Base-by-base conservation (phyloP, 2,329 filamentous ascomycete species). In the Cercospora citrullina region DNA sequence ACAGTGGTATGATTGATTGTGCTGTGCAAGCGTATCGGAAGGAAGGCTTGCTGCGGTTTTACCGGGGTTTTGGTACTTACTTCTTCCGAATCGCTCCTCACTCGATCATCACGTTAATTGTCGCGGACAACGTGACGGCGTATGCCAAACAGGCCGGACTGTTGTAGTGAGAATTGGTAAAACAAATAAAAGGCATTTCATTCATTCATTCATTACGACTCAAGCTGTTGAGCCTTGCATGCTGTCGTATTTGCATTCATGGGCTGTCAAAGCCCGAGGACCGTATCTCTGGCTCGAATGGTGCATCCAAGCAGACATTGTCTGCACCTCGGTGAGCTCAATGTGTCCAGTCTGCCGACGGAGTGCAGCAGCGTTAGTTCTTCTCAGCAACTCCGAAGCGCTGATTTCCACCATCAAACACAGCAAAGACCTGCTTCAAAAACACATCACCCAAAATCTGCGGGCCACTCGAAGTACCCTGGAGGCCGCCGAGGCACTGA, bases 61-160 rank as follows among this genome's bases (percentile, higher is more conserved):
- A 98, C 81, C 90, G 94, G 72, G 95, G 94, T 18, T 98, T 98
- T 77, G 90, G 91, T 68, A 98, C 95, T 45, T 98, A 98, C 81
- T 97, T 97, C 79, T 66, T 75, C 10, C 58, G 69, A 1, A 71
- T 72, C 18, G 69, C 71, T 21, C 71, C 71, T n/a, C 69, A 71
- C 18, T 66, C 68, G 0, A 67, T 73, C 5, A 71, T 73, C 18
- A 70, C 72, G 10, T 57, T 73, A 30, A 71, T 71, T 28, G 69
- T 72, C 3, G 68, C 70, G 10, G 71, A 72, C 31, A 71, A 69
- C 39, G 51, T 70, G 21, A 72, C 70, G 14, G 60, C 66, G 14
- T 30, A 67, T 4, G 45, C 63, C 4, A 70, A 61, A 60, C 31
- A 58, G 53, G 39, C 53, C 18, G 62, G 60, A 18, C 3, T 64